These are phyloP conservation scores for Saccharomycopsis guyanensis DNA, from an alignment of 805 yeast species.

Conservation along the genomic window DNA sequence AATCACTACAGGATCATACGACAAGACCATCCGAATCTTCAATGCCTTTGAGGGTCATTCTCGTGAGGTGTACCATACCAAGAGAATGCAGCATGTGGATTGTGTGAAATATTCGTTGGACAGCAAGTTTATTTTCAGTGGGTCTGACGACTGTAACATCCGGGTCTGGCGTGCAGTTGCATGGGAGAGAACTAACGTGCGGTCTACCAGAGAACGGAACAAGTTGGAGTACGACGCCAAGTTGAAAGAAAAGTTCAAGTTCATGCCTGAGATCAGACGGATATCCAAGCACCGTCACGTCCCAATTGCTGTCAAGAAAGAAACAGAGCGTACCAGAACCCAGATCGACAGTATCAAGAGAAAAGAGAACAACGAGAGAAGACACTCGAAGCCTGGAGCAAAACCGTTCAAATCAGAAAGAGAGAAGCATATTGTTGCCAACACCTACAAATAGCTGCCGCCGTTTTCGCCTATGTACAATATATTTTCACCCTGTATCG, in stretches of 20 bases:
- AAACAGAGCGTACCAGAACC: conserved; percentile 72
- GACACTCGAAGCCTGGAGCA: conserved; percentile 60
- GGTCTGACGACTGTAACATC: conserved; percentile 94
- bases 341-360: conserved; percentile 70
- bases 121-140: conserved; percentile 76
- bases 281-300: conserved; percentile 89
- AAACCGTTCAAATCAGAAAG: conserved; percentile 63
- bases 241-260: conserved; percentile 83
- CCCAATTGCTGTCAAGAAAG: conserved; percentile 81
- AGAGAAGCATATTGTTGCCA: conserved; percentile 65
- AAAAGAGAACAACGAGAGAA: conserved; percentile 76
- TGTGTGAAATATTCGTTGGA: conserved; percentile 83
- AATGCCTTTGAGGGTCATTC: conserved; percentile 79
- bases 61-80: conserved; percentile 91
- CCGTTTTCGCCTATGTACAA: too few species aligned
- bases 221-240: conserved; percentile 88
- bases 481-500: too few species aligned
- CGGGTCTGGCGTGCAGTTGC: conserved; percentile 90
- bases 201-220: conserved; percentile 70
- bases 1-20: conserved; percentile 91
- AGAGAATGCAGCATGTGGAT: conserved; percentile 94
- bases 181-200: conserved; percentile 73
- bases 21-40: conserved; percentile 81
- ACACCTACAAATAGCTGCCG: background rate
- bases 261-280: conserved; percentile 93